Percentiles rank a stretch among this genome's conserved stretches.
These are phyloP conservation scores for Nemania diffusa DNA, from an alignment of 2,329 filamentous ascomycete species.

Conservation along the genomic window DNA sequence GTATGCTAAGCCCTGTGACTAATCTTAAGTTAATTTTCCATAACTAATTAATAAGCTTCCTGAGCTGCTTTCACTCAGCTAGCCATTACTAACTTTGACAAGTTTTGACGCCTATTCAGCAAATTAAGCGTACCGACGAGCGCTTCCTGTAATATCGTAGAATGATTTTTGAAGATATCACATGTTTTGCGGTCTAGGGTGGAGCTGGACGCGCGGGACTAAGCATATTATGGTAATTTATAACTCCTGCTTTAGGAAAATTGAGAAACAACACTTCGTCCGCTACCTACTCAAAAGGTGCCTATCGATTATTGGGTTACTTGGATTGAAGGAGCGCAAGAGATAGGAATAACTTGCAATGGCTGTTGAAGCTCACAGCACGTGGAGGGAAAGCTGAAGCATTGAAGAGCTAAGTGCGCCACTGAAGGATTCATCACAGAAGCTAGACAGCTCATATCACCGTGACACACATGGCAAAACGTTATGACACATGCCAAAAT, in stretches of 20 bases:
- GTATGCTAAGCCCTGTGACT: no score
- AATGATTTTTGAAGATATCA: not conserved
- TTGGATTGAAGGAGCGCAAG: not conserved
- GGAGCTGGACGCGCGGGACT: not conserved
- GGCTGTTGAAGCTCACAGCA: not conserved
- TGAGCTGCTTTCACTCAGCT: not conserved
- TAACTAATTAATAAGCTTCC: not conserved
- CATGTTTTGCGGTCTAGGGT: not conserved
- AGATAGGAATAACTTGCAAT: not conserved
- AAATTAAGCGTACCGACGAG: not conserved
- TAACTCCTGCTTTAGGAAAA: not conserved
- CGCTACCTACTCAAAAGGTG: no score
- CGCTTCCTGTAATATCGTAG: not conserved
- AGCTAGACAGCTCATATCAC: not conserved
- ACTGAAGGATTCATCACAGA: constrained; percentile 5
- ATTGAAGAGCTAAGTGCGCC: constrained; percentile 7
- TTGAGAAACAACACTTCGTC: no score
- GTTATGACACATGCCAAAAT: not conserved
- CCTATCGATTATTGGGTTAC: no score
- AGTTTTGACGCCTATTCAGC: not conserved
- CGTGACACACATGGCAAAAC: not conserved
- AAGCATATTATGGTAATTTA: not conserved
- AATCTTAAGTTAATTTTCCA: no score
- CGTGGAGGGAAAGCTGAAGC: not conserved
- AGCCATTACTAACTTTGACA: not conserved